A percentile compares a stretch with the other conserved stretches of the same genome.
Conservation (phyloP, 1,284 basidiomycete genomes). For the Mycena citricolor region DNA sequence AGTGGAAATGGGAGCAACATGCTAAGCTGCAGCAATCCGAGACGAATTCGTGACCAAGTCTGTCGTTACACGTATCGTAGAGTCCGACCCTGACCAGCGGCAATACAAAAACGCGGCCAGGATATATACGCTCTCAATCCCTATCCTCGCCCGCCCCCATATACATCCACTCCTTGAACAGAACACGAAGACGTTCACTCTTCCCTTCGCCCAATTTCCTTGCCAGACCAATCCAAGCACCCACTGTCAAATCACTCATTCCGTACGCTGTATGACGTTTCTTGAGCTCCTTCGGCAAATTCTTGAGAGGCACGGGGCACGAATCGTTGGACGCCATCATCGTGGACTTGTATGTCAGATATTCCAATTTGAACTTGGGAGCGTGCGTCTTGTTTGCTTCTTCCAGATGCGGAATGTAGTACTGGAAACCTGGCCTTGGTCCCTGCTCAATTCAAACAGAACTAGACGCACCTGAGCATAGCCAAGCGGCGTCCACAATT, state of each 20-base stretch:
- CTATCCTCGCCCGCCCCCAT: too few species aligned
- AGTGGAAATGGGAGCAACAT: too few species aligned
- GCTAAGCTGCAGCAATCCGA: too few species aligned
- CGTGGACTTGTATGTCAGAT: conserved; percentile 60
- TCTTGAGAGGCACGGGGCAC: conserved; percentile 62
- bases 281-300: conserved; percentile 55
- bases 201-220: conserved; percentile 54
- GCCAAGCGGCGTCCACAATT: conserved; percentile 71
- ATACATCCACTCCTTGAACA: conserved; percentile 73
- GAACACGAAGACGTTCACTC: conserved; percentile 62
- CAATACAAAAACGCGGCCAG: too few species aligned
- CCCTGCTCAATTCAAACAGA: conserved; percentile 1
- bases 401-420: conserved; percentile 73
- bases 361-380: conserved; percentile 77
- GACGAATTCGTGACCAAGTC: too few species aligned
- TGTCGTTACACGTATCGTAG: too few species aligned
- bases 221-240: conserved; percentile 74
- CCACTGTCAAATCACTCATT: conserved; percentile 76
- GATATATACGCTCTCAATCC: too few species aligned
- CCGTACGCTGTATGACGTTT: conserved; percentile 69
- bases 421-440: conserved; percentile 43
- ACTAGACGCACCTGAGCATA: conserved; percentile 68
- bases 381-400: conserved; percentile 49
- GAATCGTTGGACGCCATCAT: conserved; percentile 31
- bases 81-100: too few species aligned